Evolutionary conservation across 768 basidiomycete species (phyloP), one percentile per base, ranked within the genome.

Genomic region (Rhodotorula taiwanensis): DNA sequence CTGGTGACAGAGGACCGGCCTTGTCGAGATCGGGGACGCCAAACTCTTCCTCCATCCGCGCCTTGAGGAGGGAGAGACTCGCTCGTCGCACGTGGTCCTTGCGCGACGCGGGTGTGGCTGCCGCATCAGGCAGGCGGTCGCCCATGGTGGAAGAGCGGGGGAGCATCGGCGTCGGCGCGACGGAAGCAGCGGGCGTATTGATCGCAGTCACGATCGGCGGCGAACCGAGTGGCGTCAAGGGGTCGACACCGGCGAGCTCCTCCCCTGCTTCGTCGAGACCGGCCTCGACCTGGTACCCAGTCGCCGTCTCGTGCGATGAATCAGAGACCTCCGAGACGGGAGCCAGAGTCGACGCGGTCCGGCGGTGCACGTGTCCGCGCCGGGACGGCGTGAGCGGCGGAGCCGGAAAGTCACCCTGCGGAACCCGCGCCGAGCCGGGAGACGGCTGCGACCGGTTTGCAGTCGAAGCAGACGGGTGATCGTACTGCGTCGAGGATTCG

Each of bases 1-100:
- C 13, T 13, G 59, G 36, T 15, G 31, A 28, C 15, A 53, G 27
- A 33, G 34, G 61, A 3, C 50, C 48, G 10, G 44, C 61, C 0
- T 21, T 3, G 52, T 45, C 60, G 15, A 57, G 47, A 23, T 44
- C 52, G 3, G 25, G 28, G 4, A 51, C 48, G 54, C 52, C 67
- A 18, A 44, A 30, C 75, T 92, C 89, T 74, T 87, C 86, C 64
- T 90, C 87, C 70, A 92, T 92, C 48, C 89, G 83, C 27, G 88
- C 89, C 73, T 89, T 90, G 54, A 93, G 82, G 87, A 93, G 54
- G 13, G 58, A 60, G 15, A 65, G 58, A 4, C 53, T 55, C 9
- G 58, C 64, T 36, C 55, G 64, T 1, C 64, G 64, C 8, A 65
- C 25, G 36, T 65, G 64, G 2, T 56, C 55, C 42, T 23, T 23